phyloP scores from a whole-genome alignment of 2,329 filamentous ascomycete genomes.

The Aureobasidium sp. region DNA sequence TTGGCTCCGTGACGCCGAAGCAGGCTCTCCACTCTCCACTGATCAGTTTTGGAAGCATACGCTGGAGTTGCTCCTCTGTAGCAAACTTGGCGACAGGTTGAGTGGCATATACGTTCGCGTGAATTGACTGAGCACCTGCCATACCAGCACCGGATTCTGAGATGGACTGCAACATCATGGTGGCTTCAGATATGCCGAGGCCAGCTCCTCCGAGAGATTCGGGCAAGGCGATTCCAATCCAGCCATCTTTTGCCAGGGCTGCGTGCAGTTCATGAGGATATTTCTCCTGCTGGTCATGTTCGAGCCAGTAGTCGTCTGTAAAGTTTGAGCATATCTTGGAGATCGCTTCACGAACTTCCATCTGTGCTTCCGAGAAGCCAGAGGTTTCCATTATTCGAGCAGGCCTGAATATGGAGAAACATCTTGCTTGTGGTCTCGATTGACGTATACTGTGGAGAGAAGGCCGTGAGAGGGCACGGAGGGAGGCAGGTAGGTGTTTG shows the following conservation, averaged over 20 bases:
- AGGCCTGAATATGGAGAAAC: slow-evolving; percentile 18
- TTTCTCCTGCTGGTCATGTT: slow-evolving; percentile 72
- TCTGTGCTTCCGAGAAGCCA: slow-evolving; percentile 46
- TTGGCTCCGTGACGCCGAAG: slow-evolving; percentile 88
- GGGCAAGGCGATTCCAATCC: slow-evolving; percentile 84
- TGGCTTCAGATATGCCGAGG: slow-evolving; percentile 79
- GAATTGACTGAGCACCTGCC: slow-evolving; percentile 68
- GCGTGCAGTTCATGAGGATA: slow-evolving; percentile 83
- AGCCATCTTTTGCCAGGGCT: slow-evolving; percentile 77
- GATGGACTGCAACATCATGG: slow-evolving; percentile 90
- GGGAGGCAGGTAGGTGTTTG: background rate
- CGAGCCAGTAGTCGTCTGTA: slow-evolving; percentile 72
- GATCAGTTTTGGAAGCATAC: slow-evolving; percentile 76
- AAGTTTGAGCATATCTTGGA: slow-evolving; percentile 48
- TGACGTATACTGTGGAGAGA: background rate
- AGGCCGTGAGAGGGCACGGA: background rate
- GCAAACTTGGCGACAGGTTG: slow-evolving; percentile 80
- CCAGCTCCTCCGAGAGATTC: slow-evolving; percentile 79
- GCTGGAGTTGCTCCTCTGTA: slow-evolving; percentile 66
- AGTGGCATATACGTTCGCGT: slow-evolving; percentile 76
- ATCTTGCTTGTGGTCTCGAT: slow-evolving; percentile 29
- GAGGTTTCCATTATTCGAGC: slow-evolving; percentile 28
- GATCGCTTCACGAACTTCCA: slow-evolving; percentile 48
- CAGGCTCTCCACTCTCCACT: slow-evolving; percentile 76
- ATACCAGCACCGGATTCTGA: slow-evolving; percentile 82